phyloP scores from a whole-genome alignment of 2,329 filamentous ascomycete genomes.

The Diaporthe sp. region DNA sequence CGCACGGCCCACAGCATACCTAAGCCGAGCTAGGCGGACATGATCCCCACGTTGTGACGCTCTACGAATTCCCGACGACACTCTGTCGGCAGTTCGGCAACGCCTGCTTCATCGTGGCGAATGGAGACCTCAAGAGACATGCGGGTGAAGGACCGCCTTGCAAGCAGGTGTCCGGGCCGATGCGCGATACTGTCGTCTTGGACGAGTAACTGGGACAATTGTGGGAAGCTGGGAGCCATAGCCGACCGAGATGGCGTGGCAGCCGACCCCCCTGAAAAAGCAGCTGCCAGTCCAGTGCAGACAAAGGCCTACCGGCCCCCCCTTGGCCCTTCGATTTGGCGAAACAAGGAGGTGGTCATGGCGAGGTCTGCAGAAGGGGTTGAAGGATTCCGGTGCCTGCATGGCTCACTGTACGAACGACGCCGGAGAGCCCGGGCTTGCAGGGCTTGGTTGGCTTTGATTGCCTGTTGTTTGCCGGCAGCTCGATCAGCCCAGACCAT shows the following conservation, averaged over 20 bases:
- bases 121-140: too few species aligned
- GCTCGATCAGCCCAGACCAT: background rate
- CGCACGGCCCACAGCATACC: background rate
- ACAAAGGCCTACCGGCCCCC: background rate
- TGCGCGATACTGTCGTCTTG: background rate
- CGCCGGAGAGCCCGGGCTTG: background rate
- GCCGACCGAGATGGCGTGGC: background rate
- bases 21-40: background rate
- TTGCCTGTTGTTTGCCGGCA: background rate
- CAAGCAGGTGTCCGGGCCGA: background rate
- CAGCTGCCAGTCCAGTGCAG: background rate
- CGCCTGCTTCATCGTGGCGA: background rate
- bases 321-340: background rate
- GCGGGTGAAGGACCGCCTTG: background rate
- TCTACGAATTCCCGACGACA: background rate
- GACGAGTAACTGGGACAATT: background rate
- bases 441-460: background rate
- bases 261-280: background rate
- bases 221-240: background rate
- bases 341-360: background rate
- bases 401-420: background rate
- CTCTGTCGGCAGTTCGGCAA: background rate
- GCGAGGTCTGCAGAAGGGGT: constrained; percentile 7
- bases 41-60: background rate
- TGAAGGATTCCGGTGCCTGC: constrained; percentile 23